phyloP scores from a whole-genome alignment of 192 early-diverging fungal genomes.

The Coemansia reversa region DNA sequence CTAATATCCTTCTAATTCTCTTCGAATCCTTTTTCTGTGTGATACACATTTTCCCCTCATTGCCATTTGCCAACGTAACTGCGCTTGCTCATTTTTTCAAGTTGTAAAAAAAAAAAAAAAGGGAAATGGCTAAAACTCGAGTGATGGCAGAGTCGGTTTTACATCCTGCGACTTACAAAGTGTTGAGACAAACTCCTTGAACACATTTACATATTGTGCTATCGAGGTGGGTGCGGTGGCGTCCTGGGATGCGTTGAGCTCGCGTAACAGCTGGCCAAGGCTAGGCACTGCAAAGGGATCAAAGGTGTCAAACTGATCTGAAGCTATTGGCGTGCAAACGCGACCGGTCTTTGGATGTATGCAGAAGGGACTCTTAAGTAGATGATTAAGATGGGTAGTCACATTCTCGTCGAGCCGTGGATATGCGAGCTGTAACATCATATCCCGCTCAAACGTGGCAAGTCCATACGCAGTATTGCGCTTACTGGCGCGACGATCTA shows the following conservation, averaged over 20 bases:
- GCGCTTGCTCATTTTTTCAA: background rate
- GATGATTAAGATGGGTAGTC: conserved; percentile 84
- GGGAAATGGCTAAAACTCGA: conserved; percentile 31
- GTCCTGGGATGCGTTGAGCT: conserved; percentile 55
- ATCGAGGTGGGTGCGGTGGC: conserved; percentile 58
- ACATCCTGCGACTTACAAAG: conserved; percentile 12
- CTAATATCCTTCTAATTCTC: conserved; percentile 33
- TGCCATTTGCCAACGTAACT: background rate
- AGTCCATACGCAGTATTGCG: conserved; percentile 41
- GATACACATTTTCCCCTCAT: background rate
- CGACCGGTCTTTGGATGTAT: conserved; percentile 94
- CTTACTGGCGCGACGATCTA: conserved; percentile 39
- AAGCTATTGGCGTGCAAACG: conserved; percentile 92
- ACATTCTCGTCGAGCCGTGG: conserved; percentile 94
- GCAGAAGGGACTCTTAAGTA: conserved; percentile 97
- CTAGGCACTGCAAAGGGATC: conserved; percentile 81
- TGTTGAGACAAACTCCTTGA: conserved; percentile 65
- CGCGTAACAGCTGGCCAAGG: conserved; percentile 62
- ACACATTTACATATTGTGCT: conserved; percentile 59
- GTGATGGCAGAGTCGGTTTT: conserved; percentile 16
- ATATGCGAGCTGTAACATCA: conserved; percentile 88
- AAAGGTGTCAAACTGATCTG: conserved; percentile 74
- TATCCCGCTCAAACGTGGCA: conserved; percentile 60
- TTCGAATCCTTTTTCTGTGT: background rate
- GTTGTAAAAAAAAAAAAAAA: background rate